Conservation (phyloP, 163 green algal genomes). For the Chlorella variabilis region DNA sequence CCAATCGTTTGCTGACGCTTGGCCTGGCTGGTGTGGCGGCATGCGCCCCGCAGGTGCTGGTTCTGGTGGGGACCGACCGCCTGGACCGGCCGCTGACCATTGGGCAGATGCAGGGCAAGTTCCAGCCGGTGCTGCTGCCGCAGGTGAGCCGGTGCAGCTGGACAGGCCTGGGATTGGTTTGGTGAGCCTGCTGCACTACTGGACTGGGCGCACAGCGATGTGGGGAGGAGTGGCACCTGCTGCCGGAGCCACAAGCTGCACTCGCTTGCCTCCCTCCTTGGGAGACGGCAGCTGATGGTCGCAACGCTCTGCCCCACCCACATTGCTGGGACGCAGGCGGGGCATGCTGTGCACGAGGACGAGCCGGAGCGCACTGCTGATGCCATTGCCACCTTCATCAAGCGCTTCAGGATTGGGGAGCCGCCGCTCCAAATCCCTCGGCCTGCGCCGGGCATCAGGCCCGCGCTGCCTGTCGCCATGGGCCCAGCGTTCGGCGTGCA, state of each 20-base stretch:
- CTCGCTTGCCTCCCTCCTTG: too few species aligned
- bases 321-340: too few species aligned
- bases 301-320: too few species aligned
- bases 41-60: constrained; percentile 83
- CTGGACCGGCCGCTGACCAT: constrained; percentile 92
- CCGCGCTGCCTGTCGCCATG: constrained; percentile 64
- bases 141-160: too few species aligned
- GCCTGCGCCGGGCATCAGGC: constrained; percentile 43
- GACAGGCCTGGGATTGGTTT: too few species aligned
- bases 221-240: too few species aligned
- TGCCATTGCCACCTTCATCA: constrained; percentile 71
- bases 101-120: constrained; percentile 97
- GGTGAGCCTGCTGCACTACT: too few species aligned
- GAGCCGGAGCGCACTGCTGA: constrained; percentile 71
- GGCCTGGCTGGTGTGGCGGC: too few species aligned
- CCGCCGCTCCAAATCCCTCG: constrained; percentile 63
- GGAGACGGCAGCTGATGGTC: too few species aligned
- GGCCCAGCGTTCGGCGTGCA: constrained; percentile 30
- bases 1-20: too few species aligned
- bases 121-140: constrained; percentile 92
- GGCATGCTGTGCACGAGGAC: constrained; percentile 86
- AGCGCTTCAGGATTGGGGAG: constrained; percentile 60
- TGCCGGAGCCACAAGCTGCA: too few species aligned
- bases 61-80: constrained; percentile 91
- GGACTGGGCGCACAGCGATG: too few species aligned